Evolutionary conservation across 805 yeast species (phyloP), one percentile per base, ranked within the genome.

Genomic region (Spathaspora girioi): DNA sequence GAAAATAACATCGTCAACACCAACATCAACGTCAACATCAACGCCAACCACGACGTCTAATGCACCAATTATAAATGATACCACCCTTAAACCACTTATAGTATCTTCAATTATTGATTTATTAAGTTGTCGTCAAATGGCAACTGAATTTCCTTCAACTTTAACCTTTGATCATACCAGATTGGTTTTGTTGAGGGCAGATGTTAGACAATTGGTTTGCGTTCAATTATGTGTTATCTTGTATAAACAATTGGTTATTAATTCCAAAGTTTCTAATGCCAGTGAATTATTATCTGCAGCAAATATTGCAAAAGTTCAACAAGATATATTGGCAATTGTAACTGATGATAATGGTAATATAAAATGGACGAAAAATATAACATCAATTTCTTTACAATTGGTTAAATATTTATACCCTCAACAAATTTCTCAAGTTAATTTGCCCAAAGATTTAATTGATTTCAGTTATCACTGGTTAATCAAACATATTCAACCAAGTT

Each of bases 321-420:
- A 76, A 48, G 93, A 89, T 60, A 80, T 90, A 42, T 70, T 87
- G 49, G 86, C 92, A 31, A 86, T 89, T 45, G 89, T 89, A 15
- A 82, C 90, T 32, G 96, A 89, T 67, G 89, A 87, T 53, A 87
- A 85, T 60, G 96, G 96, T 1, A 88, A 87, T 64, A 82, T 89
- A 52, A 89, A 91, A 70, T 89, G 97, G 97, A 89, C 97, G 0
- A 81, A 89, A 62, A 89, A 89, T 66, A 80, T 89, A 23, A 79
- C 82, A 56, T 76, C 87, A 14, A 81, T 90, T 55, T 80, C 93
- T 4, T 75, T 89, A 53, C 96, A 86, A 63, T 62, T 87, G 46
- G 79, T 80, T 32, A 79, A 80, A 57, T 71, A 69, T 43, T 68
- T 69, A 17, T 56, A 59, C 17, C 55, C 59, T 7, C n/a, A 45